Percentiles rank a stretch among this genome's conserved stretches.
Conservation (phyloP, 176 grass and related monocot genomes). For the Zea luxurians region DNA sequence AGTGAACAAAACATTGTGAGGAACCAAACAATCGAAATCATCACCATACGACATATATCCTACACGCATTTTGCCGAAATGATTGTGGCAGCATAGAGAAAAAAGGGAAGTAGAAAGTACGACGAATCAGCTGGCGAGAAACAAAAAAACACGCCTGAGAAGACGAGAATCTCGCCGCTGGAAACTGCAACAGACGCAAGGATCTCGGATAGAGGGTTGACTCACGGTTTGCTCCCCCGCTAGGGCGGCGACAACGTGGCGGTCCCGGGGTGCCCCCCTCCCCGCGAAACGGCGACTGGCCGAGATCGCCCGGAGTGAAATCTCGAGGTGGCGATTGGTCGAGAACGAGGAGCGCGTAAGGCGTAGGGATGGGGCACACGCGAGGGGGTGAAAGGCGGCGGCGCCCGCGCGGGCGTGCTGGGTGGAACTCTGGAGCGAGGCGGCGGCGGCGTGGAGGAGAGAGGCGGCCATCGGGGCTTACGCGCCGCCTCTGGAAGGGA, state of each 20-base stretch:
- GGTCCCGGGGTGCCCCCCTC: constrained; percentile 2
- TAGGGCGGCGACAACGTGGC: constrained; percentile 44
- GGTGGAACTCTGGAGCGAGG: constrained; percentile 13
- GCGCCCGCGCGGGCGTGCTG: background rate
- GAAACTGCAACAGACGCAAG: background rate
- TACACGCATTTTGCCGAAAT: background rate
- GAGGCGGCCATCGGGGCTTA: constrained; percentile 40
- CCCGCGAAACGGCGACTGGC: constrained; percentile 9
- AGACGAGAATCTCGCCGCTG: background rate
- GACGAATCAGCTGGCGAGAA: constrained; percentile 18
- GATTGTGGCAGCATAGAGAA: background rate
- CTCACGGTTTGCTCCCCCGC: constrained; percentile 45
- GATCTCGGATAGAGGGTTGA: constrained; percentile 35
- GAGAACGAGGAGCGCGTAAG: constrained; percentile 32
- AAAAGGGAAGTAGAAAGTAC: background rate
- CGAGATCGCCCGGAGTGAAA: constrained; percentile 20
- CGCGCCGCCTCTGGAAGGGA: background rate
- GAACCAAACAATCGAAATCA: background rate
- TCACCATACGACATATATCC: background rate
- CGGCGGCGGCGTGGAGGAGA: constrained; percentile 41
- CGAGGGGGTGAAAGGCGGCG: constrained; percentile 40
- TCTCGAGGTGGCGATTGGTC: constrained; percentile 9
- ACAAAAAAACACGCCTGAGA: background rate
- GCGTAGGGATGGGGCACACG: constrained; percentile 40
- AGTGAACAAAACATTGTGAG: background rate